Percentiles rank a stretch among this genome's conserved stretches.
Conservation (phyloP, 495 filamentous ascomycete genomes). For the Jackrogersella minutella region DNA sequence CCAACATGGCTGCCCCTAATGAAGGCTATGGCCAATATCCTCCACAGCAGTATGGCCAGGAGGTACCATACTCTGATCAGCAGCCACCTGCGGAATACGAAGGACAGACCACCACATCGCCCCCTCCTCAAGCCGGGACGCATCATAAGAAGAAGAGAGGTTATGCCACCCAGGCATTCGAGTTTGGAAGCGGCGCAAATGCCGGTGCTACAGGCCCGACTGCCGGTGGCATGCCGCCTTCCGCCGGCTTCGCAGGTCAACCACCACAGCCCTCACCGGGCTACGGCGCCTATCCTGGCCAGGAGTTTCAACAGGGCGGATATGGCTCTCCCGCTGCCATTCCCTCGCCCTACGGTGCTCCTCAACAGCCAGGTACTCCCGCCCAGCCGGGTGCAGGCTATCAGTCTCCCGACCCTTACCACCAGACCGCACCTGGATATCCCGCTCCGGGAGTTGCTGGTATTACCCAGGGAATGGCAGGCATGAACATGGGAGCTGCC, state of each 20-base stretch:
- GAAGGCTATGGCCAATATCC: constrained; percentile 66
- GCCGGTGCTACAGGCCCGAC: constrained; percentile 63
- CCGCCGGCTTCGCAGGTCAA: constrained; percentile 41
- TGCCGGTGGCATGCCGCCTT: constrained; percentile 31
- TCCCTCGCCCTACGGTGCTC: constrained; percentile 58
- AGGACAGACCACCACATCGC: constrained; percentile 48
- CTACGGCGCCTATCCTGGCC: constrained; percentile 68
- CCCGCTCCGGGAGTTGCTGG: constrained; percentile 68
- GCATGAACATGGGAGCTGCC: constrained; percentile 74
- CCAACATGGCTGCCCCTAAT: constrained; percentile 63
- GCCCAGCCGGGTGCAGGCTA: constrained; percentile 61
- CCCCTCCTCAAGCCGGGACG: constrained; percentile 47
- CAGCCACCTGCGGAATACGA: constrained; percentile 47
- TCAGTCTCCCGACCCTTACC: constrained; percentile 71
- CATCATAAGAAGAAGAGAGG: constrained; percentile 80
- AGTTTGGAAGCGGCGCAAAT: constrained; percentile 91
- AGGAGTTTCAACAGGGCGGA: constrained; percentile 62
- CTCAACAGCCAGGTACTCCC: constrained; percentile 54
- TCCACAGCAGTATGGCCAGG: constrained; percentile 68
- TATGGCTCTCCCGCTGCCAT: constrained; percentile 61
- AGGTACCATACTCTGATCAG: constrained; percentile 51
- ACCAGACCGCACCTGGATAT: constrained; percentile 61
- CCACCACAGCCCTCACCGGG: constrained; percentile 49
- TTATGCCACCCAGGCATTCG: constrained; percentile 94
- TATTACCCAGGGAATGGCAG: constrained; percentile 83